Evolutionary conservation across 1,284 basidiomycete genomes (phyloP).

Genomic region (Athelia psychrophila): DNA sequence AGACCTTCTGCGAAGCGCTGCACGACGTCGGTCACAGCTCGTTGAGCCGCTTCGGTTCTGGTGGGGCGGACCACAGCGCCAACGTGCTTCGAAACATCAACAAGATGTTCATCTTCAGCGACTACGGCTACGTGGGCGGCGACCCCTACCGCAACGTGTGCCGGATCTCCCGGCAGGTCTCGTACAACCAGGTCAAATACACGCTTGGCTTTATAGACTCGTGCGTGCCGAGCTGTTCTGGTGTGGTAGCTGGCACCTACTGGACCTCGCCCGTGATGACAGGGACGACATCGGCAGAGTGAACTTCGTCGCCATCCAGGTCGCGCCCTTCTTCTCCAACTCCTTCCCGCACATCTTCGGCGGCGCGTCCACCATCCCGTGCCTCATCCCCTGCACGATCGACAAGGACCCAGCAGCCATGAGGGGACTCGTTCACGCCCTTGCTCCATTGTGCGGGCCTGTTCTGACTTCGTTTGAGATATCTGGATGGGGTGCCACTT

Average conservation of each 20-base stretch:
- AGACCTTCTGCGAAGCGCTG: constrained; percentile 90
- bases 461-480: too few relatives aligned
- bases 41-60: too few relatives aligned
- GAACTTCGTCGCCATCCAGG: constrained; percentile 98
- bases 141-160: constrained; percentile 95
- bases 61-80: too few relatives aligned
- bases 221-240: too few relatives aligned
- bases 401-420: constrained; percentile 88
- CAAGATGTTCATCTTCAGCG: constrained; percentile 97
- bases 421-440: constrained; percentile 95
- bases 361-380: constrained; percentile 79
- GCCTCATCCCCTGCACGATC: constrained; percentile 97
- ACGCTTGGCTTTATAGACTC: constrained; percentile 97
- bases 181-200: constrained; percentile 90
- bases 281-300: constrained; percentile 98
- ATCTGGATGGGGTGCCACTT: too few relatives aligned
- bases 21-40: constrained; percentile 81
- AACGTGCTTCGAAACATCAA: constrained; percentile 89
- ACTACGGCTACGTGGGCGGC: constrained; percentile 89
- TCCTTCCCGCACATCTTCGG: constrained; percentile 99
- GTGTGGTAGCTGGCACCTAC: too few relatives aligned
- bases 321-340: constrained; percentile 95
- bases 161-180: constrained; percentile 90
- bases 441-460: constrained; percentile 96
- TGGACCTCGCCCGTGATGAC: constrained; percentile 2